Evolutionary conservation across 768 basidiomycete genomes (phyloP).

Genomic region (Lactarius sp.): DNA sequence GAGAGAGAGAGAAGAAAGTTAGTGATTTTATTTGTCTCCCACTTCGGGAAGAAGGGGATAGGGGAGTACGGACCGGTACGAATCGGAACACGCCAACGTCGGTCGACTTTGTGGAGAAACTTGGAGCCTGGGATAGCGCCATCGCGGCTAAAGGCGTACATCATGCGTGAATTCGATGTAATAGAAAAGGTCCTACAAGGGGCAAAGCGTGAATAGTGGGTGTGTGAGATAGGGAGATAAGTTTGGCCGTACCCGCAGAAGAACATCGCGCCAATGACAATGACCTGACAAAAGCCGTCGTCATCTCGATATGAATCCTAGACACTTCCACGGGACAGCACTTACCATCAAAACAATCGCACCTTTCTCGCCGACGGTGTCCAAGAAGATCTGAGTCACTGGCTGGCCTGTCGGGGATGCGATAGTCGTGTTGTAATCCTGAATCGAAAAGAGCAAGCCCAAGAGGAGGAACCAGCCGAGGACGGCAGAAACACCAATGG

Average conservation of each 20-base stretch:
- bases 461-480: constrained; percentile 74
- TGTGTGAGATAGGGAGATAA: not conserved
- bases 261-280: constrained; percentile 69
- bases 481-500: constrained; percentile 65
- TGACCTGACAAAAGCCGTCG: constrained; percentile 37
- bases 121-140: constrained; percentile 63
- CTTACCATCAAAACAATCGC: constrained; percentile 69
- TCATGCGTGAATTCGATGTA: constrained; percentile 77
- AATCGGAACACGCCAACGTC: constrained; percentile 55
- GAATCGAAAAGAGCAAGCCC: constrained; percentile 71
- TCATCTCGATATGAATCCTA: no score
- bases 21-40: not conserved
- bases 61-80: constrained; percentile 48
- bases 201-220: not conserved
- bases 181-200: constrained; percentile 61
- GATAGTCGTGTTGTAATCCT: constrained; percentile 56
- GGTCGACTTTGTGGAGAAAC: constrained; percentile 62
- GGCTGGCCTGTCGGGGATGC: constrained; percentile 56
- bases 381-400: constrained; percentile 73
- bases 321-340: not conserved
- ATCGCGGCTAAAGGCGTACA: constrained; percentile 77
- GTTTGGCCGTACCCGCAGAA: constrained; percentile 52
- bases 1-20: not conserved
- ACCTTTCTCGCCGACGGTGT: constrained; percentile 67
- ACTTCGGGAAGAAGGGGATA: not conserved